Conservation (phyloP, 495 filamentous ascomycete species). For the Thermothielavioides terrestris region DNA sequence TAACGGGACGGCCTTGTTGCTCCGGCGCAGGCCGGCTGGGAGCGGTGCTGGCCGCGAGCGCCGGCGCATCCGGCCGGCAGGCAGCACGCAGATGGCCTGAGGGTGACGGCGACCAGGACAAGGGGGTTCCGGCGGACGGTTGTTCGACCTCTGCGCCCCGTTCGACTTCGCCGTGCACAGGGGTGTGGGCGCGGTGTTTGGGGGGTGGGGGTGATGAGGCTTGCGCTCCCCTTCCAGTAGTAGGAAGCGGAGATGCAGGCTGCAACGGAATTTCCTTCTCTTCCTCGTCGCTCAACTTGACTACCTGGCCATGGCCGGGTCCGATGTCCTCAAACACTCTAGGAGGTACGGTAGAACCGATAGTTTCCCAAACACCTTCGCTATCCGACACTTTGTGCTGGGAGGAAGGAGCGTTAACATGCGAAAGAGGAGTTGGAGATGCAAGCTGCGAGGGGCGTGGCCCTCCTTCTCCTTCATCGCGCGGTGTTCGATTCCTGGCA, state of each 20-base stretch:
- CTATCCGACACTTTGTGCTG: no score
- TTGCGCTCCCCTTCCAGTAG: no score
- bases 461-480: background rate
- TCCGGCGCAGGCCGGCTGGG: background rate
- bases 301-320: no score
- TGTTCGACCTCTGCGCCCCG: background rate
- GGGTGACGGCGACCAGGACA: conserved; percentile 16
- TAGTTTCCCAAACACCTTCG: no score
- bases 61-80: background rate
- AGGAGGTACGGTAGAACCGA: no score
- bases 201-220: no score
- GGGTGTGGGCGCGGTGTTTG: no score
- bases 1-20: background rate
- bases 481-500: no score
- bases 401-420: no score
- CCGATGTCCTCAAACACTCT: no score
- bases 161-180: no score
- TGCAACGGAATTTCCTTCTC: background rate
- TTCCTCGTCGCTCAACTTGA: background rate
- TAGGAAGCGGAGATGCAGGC: background rate
- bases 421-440: background rate
- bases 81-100: background rate
- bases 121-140: background rate
- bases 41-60: background rate
- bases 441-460: background rate